phyloP scores from a whole-genome alignment of 768 basidiomycete species.

The Lactarius indigo region DNA sequence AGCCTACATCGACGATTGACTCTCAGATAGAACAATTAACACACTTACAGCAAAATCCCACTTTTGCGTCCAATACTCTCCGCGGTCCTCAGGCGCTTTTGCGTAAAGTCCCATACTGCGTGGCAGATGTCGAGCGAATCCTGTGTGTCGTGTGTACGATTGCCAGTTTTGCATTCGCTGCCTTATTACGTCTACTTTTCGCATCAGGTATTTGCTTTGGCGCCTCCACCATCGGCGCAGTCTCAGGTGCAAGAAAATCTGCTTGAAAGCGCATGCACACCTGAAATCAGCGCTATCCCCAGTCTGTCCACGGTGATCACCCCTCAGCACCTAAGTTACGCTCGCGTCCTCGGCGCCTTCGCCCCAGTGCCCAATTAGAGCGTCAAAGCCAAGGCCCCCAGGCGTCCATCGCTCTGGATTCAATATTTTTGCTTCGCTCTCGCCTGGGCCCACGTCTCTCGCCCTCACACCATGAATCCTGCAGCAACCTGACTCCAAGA shows the following conservation, averaged over 20 bases:
- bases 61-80: conserved; percentile 41
- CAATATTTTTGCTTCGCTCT: neutral
- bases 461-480: conserved; percentile 52
- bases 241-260: conserved; percentile 66
- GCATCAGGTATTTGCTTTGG: conserved; percentile 32
- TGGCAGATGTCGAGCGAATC: conserved; percentile 68
- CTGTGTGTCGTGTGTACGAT: conserved; percentile 59
- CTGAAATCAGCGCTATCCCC: conserved; percentile 63
- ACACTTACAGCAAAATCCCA: conserved; percentile 55
- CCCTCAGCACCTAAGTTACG: conserved; percentile 26
- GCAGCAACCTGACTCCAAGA: conserved; percentile 90
- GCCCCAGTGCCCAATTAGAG: conserved; percentile 6
- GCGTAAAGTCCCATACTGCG: conserved; percentile 68
- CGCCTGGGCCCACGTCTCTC: conserved; percentile 22
- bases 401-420: neutral
- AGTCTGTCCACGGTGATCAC: conserved; percentile 83
- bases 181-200: conserved; percentile 75
- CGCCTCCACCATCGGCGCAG: conserved; percentile 43
- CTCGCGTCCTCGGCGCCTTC: neutral
- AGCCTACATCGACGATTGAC: conserved; percentile 45
- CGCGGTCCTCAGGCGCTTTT: conserved; percentile 47
- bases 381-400: conserved; percentile 17
- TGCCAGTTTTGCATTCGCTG: conserved; percentile 78
- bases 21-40: conserved; percentile 11
- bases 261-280: conserved; percentile 68